Evolutionary conservation across 352 stramenopile species (phyloP), one percentile per base, ranked within the genome.

Genomic region (Saprolegnia parasitica): DNA sequence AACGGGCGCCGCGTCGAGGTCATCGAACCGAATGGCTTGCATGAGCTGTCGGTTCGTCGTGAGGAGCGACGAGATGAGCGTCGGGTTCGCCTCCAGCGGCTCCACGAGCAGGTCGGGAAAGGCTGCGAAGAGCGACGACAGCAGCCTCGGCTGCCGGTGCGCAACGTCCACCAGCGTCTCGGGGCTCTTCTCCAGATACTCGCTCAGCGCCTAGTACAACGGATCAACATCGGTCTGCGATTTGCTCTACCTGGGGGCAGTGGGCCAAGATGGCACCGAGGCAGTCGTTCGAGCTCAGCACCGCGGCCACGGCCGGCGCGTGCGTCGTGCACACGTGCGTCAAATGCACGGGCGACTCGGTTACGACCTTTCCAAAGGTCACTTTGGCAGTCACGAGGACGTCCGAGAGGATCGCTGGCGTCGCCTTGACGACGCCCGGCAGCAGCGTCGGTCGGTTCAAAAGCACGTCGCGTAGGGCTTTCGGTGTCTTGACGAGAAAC

Each of bases 101-200:
- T 89, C 83, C 60, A 91, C 74, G 32, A 92, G 68, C 13, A 92
- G 52, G 56, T 92, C 84, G 11, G 83, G 84, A 55, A 87, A 78
- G 21, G 84, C 86, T 6, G 78, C 71, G 71, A 92, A 91, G 8
- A 92, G 56, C 15, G 76, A 63, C 10, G 78, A 77, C n/a, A 92
- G 73, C 4, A 92, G 73, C 10, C 67, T 72, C 0, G 84, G 84
- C 40, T 86, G 87, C 4, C 83, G 76, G 23, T 90, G 81, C 4
- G 84, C 84, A 49, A 90, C 72, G 50, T 91, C 81, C 0, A 89
- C 70, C n/a, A 92, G 81, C 47, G 85, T 79, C 52, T 87, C 81
- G 2, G 84, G 81, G 37, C 86, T 75, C 4, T 78, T 80, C 56
- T 92, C 84, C 4, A 92, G 75, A 1, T 79, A 78, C 11, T 88